Conservation (phyloP, 2,329 filamentous ascomycete species). For the Simplicillium aogashimaense region DNA sequence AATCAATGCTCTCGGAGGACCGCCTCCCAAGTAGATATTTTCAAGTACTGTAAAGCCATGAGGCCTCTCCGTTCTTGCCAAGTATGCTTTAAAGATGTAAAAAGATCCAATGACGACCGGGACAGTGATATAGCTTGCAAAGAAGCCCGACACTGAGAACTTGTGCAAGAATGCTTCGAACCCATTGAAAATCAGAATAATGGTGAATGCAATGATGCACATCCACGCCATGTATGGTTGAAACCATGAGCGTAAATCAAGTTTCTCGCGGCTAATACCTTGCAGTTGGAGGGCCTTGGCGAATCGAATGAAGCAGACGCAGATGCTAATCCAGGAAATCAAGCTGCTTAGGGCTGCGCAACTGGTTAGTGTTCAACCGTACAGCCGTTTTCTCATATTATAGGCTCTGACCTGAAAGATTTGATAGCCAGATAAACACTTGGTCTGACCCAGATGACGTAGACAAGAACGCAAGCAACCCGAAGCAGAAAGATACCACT, state of each 20-base stretch:
- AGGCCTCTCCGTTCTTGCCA: no score
- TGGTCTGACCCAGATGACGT: slow-evolving; percentile 29
- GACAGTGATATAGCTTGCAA: slow-evolving; percentile 24
- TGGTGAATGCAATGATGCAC: slow-evolving; percentile 28
- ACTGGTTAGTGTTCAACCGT: not conserved
- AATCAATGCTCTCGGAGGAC: no score
- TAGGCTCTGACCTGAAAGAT: slow-evolving; percentile 33
- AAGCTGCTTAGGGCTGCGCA: slow-evolving; percentile 12
- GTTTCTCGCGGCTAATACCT: slow-evolving; percentile 20
- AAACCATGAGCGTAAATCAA: slow-evolving; percentile 15
- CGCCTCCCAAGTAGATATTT: no score
- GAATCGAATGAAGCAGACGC: slow-evolving; percentile 19
- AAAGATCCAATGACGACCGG: slow-evolving; percentile 21
- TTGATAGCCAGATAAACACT: slow-evolving; percentile 47
- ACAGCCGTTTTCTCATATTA: not conserved
- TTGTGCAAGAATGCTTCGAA: slow-evolving; percentile 31
- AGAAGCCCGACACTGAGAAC: slow-evolving; percentile 27
- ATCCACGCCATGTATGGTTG: slow-evolving; percentile 31
- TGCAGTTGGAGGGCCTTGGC: slow-evolving; percentile 26
- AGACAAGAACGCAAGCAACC: slow-evolving; percentile 36
- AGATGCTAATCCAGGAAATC: slow-evolving; percentile 22
- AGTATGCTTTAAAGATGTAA: slow-evolving; percentile 21
- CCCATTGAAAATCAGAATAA: slow-evolving; percentile 34
- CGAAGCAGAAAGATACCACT: slow-evolving; percentile 28
- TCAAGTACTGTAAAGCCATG: no score